Base-by-base conservation (phyloP, 441 rosid species). In the Euphorbia neoarborescens region DNA sequence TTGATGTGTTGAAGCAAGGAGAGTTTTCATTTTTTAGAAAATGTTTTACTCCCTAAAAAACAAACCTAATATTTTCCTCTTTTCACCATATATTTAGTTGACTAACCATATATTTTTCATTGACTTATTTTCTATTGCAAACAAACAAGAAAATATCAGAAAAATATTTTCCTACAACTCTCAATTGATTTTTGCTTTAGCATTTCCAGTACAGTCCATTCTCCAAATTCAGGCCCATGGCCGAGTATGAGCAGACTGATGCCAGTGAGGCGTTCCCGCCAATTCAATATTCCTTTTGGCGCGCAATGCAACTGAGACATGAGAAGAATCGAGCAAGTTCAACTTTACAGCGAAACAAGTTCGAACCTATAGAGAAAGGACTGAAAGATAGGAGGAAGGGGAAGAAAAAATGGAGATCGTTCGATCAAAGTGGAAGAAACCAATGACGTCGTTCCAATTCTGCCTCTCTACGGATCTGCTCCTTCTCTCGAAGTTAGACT, bases 401-500 rank as follows among this genome's bases (percentile, higher is more conserved):
- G 25, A 62, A 15, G 46, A 30, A 60, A n/a, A 34, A 51, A 89
- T 92, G 98, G 86, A 90, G 76, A 79, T 83, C 25, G 19, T 84
- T 37, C 48, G 79, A n/a, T 57, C 78, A 71, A 86, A 75, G 30
- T 64, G 78, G 78, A 73, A 76, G 65, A 71, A 24, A 37, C 53
- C 7, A 81, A 74, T 62, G 73, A 78, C 37, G 75, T 10, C 77
- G 85, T 79, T 70, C 57, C 88, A 0, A 77, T 84, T 22, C 85
- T 90, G 51, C 98, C 95, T 24, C 88, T 94, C 34, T 90, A 95
- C 80, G 85, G 90, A 27, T 84, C 88, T 14, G 91, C 95, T 9
- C 99, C 97, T 48, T 22, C 83, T 7, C 88, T 92, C 72, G 95
- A 95, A 73, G 96, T 95, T 78, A 85, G 97, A 59, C 90, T 92